phyloP scores from a whole-genome alignment of 495 filamentous ascomycete species.

The Usnea hakonensis region DNA sequence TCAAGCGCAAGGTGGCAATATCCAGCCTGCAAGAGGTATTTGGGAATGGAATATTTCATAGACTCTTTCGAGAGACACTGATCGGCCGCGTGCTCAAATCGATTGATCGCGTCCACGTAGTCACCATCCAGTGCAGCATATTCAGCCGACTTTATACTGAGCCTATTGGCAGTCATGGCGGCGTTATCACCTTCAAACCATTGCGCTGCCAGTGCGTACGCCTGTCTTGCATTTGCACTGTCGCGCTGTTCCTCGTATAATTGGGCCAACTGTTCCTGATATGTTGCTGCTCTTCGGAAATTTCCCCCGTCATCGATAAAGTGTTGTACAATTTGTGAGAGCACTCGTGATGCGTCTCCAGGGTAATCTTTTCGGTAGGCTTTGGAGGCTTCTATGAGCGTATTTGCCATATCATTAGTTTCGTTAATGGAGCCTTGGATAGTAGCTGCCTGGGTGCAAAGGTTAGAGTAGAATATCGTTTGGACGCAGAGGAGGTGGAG shows the following conservation, averaged over 20 bases:
- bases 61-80: conserved; percentile 65
- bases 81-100: conserved; percentile 73
- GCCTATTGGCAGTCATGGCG: conserved; percentile 85
- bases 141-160: conserved; percentile 82
- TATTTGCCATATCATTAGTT: conserved; percentile 81
- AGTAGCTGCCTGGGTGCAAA: conserved; percentile 51
- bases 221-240: conserved; percentile 23
- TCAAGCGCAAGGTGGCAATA: conserved; percentile 65
- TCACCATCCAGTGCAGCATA: conserved; percentile 70
- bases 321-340: conserved; percentile 66
- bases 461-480: background rate
- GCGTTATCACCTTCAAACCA: conserved; percentile 86
- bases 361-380: conserved; percentile 75
- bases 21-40: conserved; percentile 86
- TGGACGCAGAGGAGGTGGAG: background rate
- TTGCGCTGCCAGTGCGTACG: conserved; percentile 62
- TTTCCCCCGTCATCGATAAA: conserved; percentile 74
- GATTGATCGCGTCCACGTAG: conserved; percentile 70
- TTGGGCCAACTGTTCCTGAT: conserved; percentile 79
- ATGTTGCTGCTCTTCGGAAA: conserved; percentile 77
- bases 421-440: conserved; percentile 75
- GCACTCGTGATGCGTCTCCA: conserved; percentile 65
- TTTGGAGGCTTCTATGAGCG: conserved; percentile 71
- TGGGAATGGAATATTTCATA: conserved; percentile 87
- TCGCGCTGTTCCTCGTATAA: conserved; percentile 78